Evolutionary conservation across 768 basidiomycete genomes (phyloP).

Genomic region (Mycena leptocephala): DNA sequence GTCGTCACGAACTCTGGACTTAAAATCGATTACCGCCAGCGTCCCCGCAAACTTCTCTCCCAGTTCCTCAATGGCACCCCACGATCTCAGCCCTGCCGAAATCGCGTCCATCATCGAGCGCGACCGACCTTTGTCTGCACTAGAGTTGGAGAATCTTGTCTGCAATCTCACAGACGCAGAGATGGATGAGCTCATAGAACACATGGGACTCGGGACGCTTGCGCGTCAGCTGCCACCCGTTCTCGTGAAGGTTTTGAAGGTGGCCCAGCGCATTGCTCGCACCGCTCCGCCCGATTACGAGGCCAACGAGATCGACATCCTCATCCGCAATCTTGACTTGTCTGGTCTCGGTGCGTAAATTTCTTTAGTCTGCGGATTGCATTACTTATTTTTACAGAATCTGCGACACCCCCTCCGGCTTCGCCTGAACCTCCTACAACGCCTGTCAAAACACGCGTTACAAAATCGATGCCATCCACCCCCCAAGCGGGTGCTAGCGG

Average conservation of each 20-base stretch:
- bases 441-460: not conserved
- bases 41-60: too few species aligned
- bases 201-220: not conserved
- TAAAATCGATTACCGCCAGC: too few species aligned
- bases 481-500: too few species aligned
- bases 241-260: not conserved
- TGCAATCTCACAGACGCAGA: not conserved
- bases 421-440: not conserved
- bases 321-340: not conserved
- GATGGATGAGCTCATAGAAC: not conserved
- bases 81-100: not conserved
- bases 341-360: not conserved
- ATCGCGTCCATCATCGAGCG: not conserved
- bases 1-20: too few species aligned
- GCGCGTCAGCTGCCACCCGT: not conserved
- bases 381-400: not conserved
- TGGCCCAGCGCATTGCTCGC: not conserved
- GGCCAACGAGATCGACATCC: not conserved
- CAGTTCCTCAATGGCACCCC: not conserved
- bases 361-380: not conserved
- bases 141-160: not conserved
- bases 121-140: not conserved
- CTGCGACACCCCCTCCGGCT: not conserved
- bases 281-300: too few species aligned
- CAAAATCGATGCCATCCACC: too few species aligned